phyloP scores from a whole-genome alignment of 1,139 yeast species.

The Suhomyces ambrosiae region DNA sequence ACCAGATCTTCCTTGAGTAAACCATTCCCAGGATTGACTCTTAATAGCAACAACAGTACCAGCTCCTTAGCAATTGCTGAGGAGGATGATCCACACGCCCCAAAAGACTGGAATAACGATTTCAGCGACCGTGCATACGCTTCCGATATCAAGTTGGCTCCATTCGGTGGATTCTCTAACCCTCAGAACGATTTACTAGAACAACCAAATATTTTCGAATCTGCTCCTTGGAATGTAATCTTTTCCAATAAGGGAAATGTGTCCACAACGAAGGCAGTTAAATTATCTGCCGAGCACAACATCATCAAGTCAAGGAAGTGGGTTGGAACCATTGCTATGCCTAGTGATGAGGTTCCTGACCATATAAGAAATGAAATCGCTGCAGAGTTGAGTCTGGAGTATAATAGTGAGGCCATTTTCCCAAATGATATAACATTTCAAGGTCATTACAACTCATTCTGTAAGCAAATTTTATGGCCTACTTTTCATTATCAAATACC shows the following conservation, averaged over 20 bases:
- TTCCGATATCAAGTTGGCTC: slow-evolving; percentile 48
- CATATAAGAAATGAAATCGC: slow-evolving; percentile 55
- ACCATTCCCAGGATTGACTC: slow-evolving; percentile 24
- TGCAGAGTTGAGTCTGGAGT: slow-evolving; percentile 43
- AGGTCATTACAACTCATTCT: slow-evolving; percentile 87
- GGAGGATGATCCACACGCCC: slow-evolving; percentile 18
- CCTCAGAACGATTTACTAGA: slow-evolving; percentile 47
- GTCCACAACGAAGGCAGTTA: slow-evolving; percentile 84
- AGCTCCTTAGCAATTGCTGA: slow-evolving; percentile 37
- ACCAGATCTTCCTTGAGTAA: slow-evolving; percentile 24
- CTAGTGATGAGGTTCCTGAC: slow-evolving; percentile 76
- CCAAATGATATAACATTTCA: slow-evolving; percentile 78
- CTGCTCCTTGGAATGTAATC: slow-evolving; percentile 75
- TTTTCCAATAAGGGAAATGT: slow-evolving; percentile 81
- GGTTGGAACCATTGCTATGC: slow-evolving; percentile 92
- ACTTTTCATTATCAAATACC: slow-evolving; percentile 96
- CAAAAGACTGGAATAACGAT: slow-evolving; percentile 18
- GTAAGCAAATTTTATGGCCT: slow-evolving; percentile 96
- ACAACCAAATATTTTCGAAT: slow-evolving; percentile 60
- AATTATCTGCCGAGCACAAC: slow-evolving; percentile 54
- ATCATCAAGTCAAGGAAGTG: slow-evolving; percentile 58
- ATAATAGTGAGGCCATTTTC: slow-evolving; percentile 65
- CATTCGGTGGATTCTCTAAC: slow-evolving; percentile 76
- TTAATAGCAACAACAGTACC: slow-evolving; percentile 33
- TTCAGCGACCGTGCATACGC: slow-evolving; percentile 37